A percentile compares a stretch with the other conserved stretches of the same genome.
Conservation (phyloP, 208 protist genomes). For the Trypanosoma brucei region DNA sequence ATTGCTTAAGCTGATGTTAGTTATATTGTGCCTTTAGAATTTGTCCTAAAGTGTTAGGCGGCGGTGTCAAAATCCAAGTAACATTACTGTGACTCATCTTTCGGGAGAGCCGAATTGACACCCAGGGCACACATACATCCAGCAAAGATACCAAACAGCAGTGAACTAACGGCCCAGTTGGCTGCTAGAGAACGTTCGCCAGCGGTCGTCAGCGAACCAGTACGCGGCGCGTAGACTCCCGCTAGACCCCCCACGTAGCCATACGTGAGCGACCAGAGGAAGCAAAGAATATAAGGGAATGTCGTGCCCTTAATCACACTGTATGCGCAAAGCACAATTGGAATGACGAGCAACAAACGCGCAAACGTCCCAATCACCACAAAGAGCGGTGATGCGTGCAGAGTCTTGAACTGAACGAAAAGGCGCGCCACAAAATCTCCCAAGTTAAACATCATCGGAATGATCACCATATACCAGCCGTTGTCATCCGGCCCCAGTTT, state of each 20-base stretch:
- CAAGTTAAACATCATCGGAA: constrained; percentile 54
- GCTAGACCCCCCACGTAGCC: constrained; percentile 72
- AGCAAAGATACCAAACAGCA: too few species aligned
- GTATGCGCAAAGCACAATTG: constrained; percentile 58
- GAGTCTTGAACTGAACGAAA: constrained; percentile 31
- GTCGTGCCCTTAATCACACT: constrained; percentile 33
- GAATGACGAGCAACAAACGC: constrained; percentile 51
- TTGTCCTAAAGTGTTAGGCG: too few species aligned
- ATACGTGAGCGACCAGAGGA: constrained; percentile 52
- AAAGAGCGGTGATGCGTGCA: constrained; percentile 36
- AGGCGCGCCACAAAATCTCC: constrained; percentile 55
- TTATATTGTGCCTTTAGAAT: too few species aligned
- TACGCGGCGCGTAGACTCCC: constrained; percentile 55
- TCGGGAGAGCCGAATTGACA: too few species aligned
- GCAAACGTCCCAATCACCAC: constrained; percentile 37
- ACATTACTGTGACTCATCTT: too few species aligned
- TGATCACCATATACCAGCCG: constrained; percentile 53
- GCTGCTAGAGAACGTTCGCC: constrained; percentile 61
- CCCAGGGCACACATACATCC: too few species aligned
- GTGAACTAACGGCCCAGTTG: constrained; percentile 13
- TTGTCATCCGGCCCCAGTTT: neutral
- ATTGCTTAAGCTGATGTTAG: too few species aligned
- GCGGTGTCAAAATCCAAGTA: too few species aligned
- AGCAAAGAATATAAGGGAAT: constrained; percentile 52
- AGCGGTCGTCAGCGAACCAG: constrained; percentile 35